phyloP scores from a whole-genome alignment of 2,329 filamentous ascomycete genomes.

The Geosmithia morbida region DNA sequence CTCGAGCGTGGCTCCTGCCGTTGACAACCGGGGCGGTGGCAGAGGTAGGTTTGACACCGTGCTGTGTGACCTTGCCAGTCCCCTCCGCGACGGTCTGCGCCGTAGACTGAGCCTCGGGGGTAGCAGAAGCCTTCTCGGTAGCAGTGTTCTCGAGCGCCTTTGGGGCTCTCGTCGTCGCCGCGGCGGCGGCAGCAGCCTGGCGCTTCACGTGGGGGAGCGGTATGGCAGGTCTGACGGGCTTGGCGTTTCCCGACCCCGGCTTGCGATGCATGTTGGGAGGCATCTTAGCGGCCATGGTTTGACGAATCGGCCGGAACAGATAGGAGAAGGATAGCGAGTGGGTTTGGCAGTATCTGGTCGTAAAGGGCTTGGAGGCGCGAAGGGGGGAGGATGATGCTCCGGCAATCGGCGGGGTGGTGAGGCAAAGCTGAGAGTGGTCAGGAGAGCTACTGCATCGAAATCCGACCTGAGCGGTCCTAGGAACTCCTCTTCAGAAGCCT shows the following conservation, averaged over 20 bases:
- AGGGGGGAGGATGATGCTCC: slow-evolving; percentile 1
- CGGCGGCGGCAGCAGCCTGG: slow-evolving; percentile 17
- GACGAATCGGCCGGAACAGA: too few relatives aligned
- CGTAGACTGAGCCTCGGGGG: not conserved
- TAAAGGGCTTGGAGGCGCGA: not conserved
- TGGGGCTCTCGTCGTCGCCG: slow-evolving; percentile 3
- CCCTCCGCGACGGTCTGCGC: not conserved
- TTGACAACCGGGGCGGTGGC: not conserved
- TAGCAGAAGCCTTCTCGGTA: too few relatives aligned
- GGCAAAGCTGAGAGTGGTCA: not conserved
- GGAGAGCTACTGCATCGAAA: slow-evolving; percentile 6
- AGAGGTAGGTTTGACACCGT: not conserved
- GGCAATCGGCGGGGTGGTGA: slow-evolving; percentile 1
- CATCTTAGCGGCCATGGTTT: not conserved
- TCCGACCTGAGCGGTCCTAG: slow-evolving; percentile 12
- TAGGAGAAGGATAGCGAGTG: too few relatives aligned
- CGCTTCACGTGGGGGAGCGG: slow-evolving; percentile 23
- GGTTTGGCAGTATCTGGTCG: too few relatives aligned
- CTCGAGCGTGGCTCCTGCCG: not conserved
- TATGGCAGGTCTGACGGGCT: slow-evolving; percentile 21
- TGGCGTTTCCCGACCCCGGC: slow-evolving; percentile 4
- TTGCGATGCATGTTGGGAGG: not conserved
- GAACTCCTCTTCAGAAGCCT: not conserved
- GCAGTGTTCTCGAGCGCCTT: not conserved
- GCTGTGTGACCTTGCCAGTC: not conserved